These are phyloP conservation scores for Neoboletus brunneissimus DNA, from an alignment of 768 basidiomycete genomes.

Conservation along the genomic window DNA sequence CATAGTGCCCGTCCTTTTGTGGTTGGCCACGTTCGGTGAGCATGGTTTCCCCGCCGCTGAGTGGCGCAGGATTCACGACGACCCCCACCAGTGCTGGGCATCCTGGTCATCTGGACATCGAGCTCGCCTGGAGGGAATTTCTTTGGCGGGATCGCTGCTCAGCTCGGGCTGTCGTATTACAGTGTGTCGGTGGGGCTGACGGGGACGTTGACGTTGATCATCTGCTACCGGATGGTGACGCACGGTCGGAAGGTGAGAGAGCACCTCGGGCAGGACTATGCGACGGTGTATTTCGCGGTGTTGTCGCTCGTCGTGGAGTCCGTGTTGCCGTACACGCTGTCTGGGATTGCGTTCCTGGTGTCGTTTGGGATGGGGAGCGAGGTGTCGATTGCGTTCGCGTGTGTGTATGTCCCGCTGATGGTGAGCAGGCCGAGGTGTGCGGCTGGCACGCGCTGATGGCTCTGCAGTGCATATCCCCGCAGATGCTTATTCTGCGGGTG, in stretches of 20 bases:
- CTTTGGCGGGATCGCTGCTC: conserved; percentile 12
- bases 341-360: conserved; percentile 23
- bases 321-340: conserved; percentile 25
- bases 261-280: conserved; percentile 19
- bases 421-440: conserved; percentile 6
- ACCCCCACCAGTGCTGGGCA: conserved; percentile 15
- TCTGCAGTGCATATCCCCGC: conserved; percentile 24
- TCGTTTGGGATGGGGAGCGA: conserved; percentile 18
- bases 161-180: conserved; percentile 21
- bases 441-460: neutral
- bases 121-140: conserved; percentile 19
- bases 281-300: conserved; percentile 19
- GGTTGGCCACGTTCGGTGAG: conserved; percentile 28
- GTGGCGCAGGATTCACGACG: neutral
- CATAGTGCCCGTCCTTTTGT: conserved; percentile 20
- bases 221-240: conserved; percentile 18
- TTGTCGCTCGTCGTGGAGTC: conserved; percentile 23
- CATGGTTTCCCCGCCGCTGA: neutral
- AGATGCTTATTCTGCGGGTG: conserved; percentile 25
- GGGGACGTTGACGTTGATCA: conserved; percentile 17
- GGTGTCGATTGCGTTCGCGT: conserved; percentile 13
- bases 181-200: conserved; percentile 20
- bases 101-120: conserved; percentile 13
- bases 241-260: conserved; percentile 12
- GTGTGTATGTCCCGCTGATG: conserved; percentile 25